A percentile compares a stretch with the other conserved stretches of the same genome.
phyloP scores from a whole-genome alignment of 306 rosid species.

The Trifolium repens region DNA sequence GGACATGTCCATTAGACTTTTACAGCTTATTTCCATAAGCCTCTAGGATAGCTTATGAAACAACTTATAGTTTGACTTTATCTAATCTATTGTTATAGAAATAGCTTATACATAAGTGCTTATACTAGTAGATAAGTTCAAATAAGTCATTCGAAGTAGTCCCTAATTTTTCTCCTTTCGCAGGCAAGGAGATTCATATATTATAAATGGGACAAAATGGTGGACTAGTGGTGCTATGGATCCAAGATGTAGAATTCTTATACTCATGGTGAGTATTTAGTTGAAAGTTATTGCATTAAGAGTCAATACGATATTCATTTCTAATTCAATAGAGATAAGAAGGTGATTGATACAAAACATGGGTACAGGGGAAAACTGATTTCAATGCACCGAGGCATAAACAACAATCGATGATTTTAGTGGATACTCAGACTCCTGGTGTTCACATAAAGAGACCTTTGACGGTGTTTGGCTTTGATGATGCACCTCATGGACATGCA shows the following conservation, averaged over 20 bases:
- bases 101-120: too few relatives aligned
- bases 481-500: constrained; percentile 98
- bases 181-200: constrained; percentile 82
- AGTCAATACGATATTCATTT: constrained; percentile 28
- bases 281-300: constrained; percentile 24
- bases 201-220: constrained; percentile 93
- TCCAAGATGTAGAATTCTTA: constrained; percentile 89
- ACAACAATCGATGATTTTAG: constrained; percentile 97
- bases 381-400: constrained; percentile 77
- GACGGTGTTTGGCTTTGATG: constrained; percentile 91
- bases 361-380: constrained; percentile 88
- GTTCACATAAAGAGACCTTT: constrained; percentile 82
- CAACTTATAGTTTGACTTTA: too few relatives aligned
- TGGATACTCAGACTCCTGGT: constrained; percentile 85
- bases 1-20: too few relatives aligned
- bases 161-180: constrained; percentile 19
- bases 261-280: constrained; percentile 83
- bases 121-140: neutral
- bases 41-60: too few relatives aligned
- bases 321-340: neutral
- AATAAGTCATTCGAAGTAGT: neutral
- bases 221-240: constrained; percentile 99
- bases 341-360: constrained; percentile 40
- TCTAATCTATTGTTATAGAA: too few relatives aligned
- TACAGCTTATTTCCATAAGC: too few relatives aligned